These are phyloP conservation scores for Senna siamea DNA, from an alignment of 306 rosid genomes.

Conservation along the genomic window DNA sequence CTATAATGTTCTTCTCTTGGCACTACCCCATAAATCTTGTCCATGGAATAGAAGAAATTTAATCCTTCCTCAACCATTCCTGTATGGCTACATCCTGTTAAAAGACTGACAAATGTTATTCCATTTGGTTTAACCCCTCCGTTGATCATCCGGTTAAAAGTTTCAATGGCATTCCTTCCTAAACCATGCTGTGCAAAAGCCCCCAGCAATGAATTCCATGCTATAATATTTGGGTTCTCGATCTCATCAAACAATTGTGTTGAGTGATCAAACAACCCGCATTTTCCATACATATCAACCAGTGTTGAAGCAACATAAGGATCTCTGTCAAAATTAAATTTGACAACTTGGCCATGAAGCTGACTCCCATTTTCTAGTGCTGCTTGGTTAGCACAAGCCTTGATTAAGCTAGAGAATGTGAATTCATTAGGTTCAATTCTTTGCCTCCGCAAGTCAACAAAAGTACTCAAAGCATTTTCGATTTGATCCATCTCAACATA, in stretches of 20 bases:
- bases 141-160: constrained; percentile 48
- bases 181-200: constrained; percentile 63
- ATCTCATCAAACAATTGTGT: constrained; percentile 46
- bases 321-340: constrained; percentile 51
- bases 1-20: constrained; percentile 61
- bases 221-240: constrained; percentile 43
- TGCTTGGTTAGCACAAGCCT: constrained; percentile 64
- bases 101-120: constrained; percentile 57
- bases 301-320: constrained; percentile 54
- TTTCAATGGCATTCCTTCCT: constrained; percentile 47
- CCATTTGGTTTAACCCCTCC: constrained; percentile 52
- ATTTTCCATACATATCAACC: constrained; percentile 68
- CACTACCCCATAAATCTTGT: constrained; percentile 53
- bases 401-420: constrained; percentile 67
- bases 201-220: constrained; percentile 57
- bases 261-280: constrained; percentile 58
- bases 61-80: constrained; percentile 62
- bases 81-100: constrained; percentile 60
- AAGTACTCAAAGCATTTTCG: constrained; percentile 48
- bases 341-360: constrained; percentile 62
- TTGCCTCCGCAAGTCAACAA: constrained; percentile 46
- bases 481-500: constrained; percentile 52
- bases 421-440: constrained; percentile 61
- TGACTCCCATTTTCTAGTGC: constrained; percentile 61
- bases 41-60: constrained; percentile 52